Percentiles rank a stretch among this genome's conserved stretches.
Evolutionary conservation across 2,329 filamentous ascomycete genomes (phyloP).

Genomic region (Colletotrichum tamarilloi): DNA sequence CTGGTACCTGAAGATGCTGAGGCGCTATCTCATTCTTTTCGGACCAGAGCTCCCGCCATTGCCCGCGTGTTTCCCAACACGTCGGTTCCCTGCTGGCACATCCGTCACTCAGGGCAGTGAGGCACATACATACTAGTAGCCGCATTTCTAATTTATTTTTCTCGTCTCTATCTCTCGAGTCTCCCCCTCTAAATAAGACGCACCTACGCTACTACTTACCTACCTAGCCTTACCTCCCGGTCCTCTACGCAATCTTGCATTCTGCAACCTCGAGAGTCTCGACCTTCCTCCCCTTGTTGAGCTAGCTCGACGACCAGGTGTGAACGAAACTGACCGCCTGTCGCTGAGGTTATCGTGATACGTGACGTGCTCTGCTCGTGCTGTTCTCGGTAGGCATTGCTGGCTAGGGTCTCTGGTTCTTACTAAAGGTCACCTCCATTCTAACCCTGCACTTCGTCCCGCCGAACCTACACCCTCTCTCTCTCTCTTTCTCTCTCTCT

Average conservation of each 20-base stretch:
- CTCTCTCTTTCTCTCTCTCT: neutral
- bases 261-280: neutral
- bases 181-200: neutral
- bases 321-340: slow-evolving; percentile 18
- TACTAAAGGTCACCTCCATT: slow-evolving; percentile 31
- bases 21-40: slow-evolving; percentile 5
- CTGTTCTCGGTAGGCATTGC: slow-evolving; percentile 26
- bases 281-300: neutral
- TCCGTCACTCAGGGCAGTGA: neutral
- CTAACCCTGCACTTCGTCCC: slow-evolving; percentile 18
- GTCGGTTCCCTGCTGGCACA: neutral
- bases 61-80: slow-evolving; percentile 8
- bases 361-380: slow-evolving; percentile 32
- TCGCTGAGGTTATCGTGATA: slow-evolving; percentile 32
- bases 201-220: neutral
- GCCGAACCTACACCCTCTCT: slow-evolving; percentile 11
- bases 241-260: slow-evolving; percentile 7
- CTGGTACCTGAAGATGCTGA: neutral
- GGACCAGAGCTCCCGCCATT: slow-evolving; percentile 23
- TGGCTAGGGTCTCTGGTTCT: slow-evolving; percentile 31
- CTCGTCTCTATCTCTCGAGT: neutral
- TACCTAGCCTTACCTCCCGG: no score
- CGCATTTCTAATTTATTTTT: neutral
- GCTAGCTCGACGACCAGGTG: neutral
- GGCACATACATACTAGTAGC: neutral